Evolutionary conservation across 1,139 yeast species (phyloP).

Genomic region (Pichia cactophila): DNA sequence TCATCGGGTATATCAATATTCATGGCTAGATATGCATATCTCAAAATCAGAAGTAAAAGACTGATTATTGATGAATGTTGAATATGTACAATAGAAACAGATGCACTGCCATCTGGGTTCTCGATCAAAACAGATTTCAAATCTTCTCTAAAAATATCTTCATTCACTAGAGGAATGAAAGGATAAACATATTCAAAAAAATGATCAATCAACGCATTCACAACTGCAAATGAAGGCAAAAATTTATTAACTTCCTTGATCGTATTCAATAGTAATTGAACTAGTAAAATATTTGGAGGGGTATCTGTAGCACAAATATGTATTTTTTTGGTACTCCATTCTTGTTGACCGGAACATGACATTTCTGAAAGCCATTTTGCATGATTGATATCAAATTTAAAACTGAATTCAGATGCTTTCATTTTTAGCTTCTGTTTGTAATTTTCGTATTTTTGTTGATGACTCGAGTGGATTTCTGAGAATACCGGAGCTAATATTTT

Average conservation of each 20-base stretch:
- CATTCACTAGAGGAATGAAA: conserved; percentile 33
- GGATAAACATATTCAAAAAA: conserved; percentile 33
- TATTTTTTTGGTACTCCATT: conserved; percentile 14
- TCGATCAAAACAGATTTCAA: conserved; percentile 25
- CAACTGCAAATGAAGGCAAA: conserved; percentile 31
- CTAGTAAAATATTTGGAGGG: neutral
- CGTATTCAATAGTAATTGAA: conserved; percentile 10
- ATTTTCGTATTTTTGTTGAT: conserved; percentile 20
- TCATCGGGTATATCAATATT: conserved; percentile 23
- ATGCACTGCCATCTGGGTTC: conserved; percentile 21
- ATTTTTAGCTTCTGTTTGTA: conserved; percentile 18
- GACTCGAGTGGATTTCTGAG: conserved; percentile 23
- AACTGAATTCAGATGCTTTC: conserved; percentile 13
- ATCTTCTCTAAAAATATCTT: conserved; percentile 30
- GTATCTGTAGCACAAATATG: neutral
- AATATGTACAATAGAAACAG: conserved; percentile 25
- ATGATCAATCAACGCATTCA: conserved; percentile 30
- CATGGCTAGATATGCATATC: conserved; percentile 33
- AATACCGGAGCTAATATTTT: conserved; percentile 28
- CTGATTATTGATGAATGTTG: conserved; percentile 29
- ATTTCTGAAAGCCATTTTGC: conserved; percentile 12
- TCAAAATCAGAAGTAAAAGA: conserved; percentile 30
- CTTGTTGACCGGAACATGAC: conserved; percentile 23
- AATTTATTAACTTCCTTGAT: conserved; percentile 29
- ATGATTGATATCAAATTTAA: conserved; percentile 7